Evolutionary conservation across 2,329 filamentous ascomycete genomes (phyloP).

Genomic region (Waltergamsia citrina): DNA sequence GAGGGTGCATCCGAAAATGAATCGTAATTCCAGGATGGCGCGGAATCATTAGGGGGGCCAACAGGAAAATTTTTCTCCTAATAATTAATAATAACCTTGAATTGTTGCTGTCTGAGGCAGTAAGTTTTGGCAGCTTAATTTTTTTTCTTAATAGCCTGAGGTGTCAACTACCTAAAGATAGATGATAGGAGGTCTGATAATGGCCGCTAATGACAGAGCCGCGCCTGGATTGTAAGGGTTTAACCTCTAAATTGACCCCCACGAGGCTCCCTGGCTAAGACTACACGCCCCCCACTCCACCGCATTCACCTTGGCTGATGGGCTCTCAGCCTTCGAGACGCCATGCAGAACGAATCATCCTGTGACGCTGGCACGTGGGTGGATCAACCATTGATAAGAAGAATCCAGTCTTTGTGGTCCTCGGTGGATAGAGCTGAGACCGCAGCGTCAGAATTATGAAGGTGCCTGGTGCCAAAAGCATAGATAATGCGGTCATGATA

Average conservation of each 20-base stretch:
- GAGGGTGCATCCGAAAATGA: too few relatives aligned
- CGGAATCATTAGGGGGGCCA: neutral
- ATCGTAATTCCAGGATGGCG: neutral
- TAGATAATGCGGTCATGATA: too few relatives aligned
- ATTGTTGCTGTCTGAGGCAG: slow-evolving; percentile 7
- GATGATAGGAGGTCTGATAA: neutral
- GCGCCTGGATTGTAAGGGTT: too few relatives aligned
- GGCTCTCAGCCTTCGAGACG: slow-evolving; percentile 2
- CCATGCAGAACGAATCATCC: slow-evolving; percentile 1
- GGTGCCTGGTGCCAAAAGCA: too few relatives aligned
- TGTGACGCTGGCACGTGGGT: slow-evolving; percentile 5
- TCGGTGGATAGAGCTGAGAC: too few relatives aligned
- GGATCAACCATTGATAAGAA: slow-evolving; percentile 3
- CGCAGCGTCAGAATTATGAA: too few relatives aligned
- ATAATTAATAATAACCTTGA: neutral
- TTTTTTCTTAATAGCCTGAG: slow-evolving; percentile 3
- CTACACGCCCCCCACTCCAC: too few relatives aligned
- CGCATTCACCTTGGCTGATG: too few relatives aligned
- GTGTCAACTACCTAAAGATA: slow-evolving; percentile 2
- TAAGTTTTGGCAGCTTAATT: slow-evolving; percentile 1
- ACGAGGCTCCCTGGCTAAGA: too few relatives aligned
- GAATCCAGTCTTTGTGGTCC: too few relatives aligned
- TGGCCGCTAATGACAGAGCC: neutral
- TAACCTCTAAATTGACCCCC: slow-evolving; percentile 2
- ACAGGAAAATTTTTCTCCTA: slow-evolving; percentile 4